Evolutionary conservation across 202 grass and related monocot species (phyloP), one percentile per base, ranked within the genome.

Genomic region (Musa balbisiana): DNA sequence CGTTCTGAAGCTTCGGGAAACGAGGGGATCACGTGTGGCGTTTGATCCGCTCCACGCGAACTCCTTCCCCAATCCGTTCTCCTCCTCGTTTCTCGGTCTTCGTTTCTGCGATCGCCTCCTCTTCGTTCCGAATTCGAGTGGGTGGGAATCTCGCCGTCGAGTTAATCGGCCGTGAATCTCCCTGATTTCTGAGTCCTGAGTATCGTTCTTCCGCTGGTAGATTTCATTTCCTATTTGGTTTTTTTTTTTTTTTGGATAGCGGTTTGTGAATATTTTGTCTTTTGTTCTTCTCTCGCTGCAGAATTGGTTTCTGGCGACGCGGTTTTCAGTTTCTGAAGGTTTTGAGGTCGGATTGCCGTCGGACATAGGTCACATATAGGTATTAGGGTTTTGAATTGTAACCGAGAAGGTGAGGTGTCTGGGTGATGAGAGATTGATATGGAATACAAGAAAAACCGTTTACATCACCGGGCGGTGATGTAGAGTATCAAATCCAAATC

Each of bases 381-480:
- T 69, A n/a, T 49, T 69, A 51, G 67, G 67, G 27, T 50, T 69
- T 69, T 19, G 67, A 3, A 69, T 50, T 33, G 14, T n/a, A 19
- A 23, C 10, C 8, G 63, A 26, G 0, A 4, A 60, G 56, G 56
- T 6, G 56, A 9, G 16, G 51, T 70, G 15, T 51, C 11, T 70
- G 27, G 14, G 49, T 76, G 29, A 59, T 72, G 25, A 62, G 33
- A 51, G 58, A 82, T 86, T 74, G 67, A 67, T 82, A 49, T 77
- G 79, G 73, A 78, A 67, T 60, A 51, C 59, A 81, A 78, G 62
- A 68, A 49, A 51, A 78, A 58, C 25, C 74, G 65, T 16, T 69
- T 82, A 17, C 67, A 74, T 72, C 79, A 73, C 49, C 73, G 20
- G 21, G 74, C 66, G 59, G 79, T 81, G 70, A 74, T 81, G 78